Percentiles rank a stretch among this genome's conserved stretches.
Conservation (phyloP, 768 basidiomycete genomes). For the Scleroderma citrinum region DNA sequence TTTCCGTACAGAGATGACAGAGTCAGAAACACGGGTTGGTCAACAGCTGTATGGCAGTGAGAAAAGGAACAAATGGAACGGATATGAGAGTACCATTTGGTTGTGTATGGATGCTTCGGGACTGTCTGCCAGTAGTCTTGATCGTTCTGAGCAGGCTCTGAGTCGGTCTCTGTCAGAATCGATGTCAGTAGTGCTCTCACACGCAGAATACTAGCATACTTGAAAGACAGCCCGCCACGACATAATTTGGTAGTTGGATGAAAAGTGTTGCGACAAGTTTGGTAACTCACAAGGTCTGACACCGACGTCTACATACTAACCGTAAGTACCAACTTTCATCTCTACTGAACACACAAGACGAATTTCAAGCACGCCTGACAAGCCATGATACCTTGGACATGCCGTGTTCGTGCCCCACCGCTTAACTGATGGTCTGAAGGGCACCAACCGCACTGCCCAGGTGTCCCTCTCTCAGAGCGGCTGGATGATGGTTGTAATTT, state of each 20-base stretch:
- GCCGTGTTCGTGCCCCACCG: slow-evolving; percentile 7
- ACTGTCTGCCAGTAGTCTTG: neutral
- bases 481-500: slow-evolving; percentile 11
- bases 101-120: slow-evolving; percentile 13
- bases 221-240: neutral
- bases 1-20: slow-evolving; percentile 50
- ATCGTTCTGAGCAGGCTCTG: slow-evolving; percentile 10
- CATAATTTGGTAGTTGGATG: neutral
- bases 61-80: neutral
- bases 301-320: neutral
- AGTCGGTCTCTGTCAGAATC: neutral
- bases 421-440: neutral
- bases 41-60: slow-evolving; percentile 27
- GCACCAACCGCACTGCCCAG: slow-evolving; percentile 6
- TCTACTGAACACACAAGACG: slow-evolving; percentile 2
- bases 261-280: too few relatives aligned
- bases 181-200: neutral
- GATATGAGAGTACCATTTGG: neutral
- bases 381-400: neutral
- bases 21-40: slow-evolving; percentile 53
- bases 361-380: slow-evolving; percentile 6
- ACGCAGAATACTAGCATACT: neutral
- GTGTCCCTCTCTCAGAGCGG: neutral
- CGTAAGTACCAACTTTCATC: neutral
- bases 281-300: neutral